Evolutionary conservation across 2,329 filamentous ascomycete species (phyloP).

Genomic region (Aspergillus calidoustus): DNA sequence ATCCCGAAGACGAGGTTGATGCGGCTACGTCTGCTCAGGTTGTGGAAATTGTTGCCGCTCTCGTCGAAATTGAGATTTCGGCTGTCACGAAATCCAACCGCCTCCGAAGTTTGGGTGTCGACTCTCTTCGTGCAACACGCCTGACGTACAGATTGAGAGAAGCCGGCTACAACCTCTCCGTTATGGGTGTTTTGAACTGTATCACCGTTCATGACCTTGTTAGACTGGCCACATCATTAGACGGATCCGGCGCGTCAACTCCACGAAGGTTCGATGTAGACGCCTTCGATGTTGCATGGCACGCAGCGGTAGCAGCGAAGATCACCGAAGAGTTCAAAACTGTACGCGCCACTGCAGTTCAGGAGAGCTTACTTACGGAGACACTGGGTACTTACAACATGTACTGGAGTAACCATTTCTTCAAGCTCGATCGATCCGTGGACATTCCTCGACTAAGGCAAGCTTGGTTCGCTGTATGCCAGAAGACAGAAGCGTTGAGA

Average conservation of each 20-base stretch:
- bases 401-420: conserved; percentile 48
- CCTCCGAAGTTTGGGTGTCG: conserved; percentile 35
- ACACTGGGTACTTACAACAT: conserved; percentile 42
- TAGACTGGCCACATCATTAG: conserved; percentile 15
- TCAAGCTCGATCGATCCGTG: conserved; percentile 33
- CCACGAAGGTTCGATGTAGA: conserved; percentile 24
- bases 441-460: conserved; percentile 35
- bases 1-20: conserved; percentile 1
- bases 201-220: conserved; percentile 34
- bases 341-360: conserved; percentile 40
- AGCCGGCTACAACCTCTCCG: conserved; percentile 30
- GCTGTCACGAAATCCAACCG: conserved; percentile 28
- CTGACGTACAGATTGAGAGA: conserved; percentile 32
- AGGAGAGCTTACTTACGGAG: conserved; percentile 47
- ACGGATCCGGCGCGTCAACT: not conserved
- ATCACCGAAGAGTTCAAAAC: conserved; percentile 28
- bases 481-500: conserved; percentile 41
- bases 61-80: conserved; percentile 28
- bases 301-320: conserved; percentile 19
- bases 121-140: conserved; percentile 39
- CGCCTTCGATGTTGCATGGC: conserved; percentile 31
- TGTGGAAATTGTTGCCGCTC: conserved; percentile 27
- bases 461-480: conserved; percentile 39
- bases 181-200: conserved; percentile 36
- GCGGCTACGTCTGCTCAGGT: conserved; percentile 18